Base-by-base conservation (phyloP, 2,329 filamentous ascomycete genomes). In the Trichoderma pleuroti region DNA sequence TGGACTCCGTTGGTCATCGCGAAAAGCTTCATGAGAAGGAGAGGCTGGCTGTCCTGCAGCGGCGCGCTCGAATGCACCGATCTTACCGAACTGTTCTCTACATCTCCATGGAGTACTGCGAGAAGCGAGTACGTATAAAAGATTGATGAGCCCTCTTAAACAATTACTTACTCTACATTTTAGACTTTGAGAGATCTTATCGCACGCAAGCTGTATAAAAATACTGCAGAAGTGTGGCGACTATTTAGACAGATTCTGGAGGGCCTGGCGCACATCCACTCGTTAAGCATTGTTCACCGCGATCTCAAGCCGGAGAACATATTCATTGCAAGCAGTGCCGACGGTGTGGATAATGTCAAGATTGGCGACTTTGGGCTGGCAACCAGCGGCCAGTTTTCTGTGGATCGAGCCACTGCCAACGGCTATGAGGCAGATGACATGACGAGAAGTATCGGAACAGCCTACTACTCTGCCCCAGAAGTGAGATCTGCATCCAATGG, bases 61-160 rank as follows among this genome's bases (percentile, higher is more conserved):
- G 78, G 14, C 74, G 82, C 70, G 73, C 79, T 72, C 72, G 83
- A 59, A 81, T 81, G 54, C 84, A 86, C 69, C 84, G 86, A 56
- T 82, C 88, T 5, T 86, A 88, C 72, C 88, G 88, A 66, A 94
- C 92, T 0, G 91, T 94, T 8, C 86, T 99, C 54, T 99, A 98
- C 79, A 98, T 99, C 70, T 96, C 97, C 72, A 99, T 99, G 96
- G 96, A 99, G 78, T 97, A 98, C 75, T 99, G 96, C 77, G 95
- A 98, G 79, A 96, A 95, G 78, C 89, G 92, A 74, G 90, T 91
- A 82, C 80, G 86, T 81, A 14, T 65, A 26, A 16, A 16, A 12
- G 9, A 65, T 71, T 18, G 10, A 71, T 75, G 18, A 54, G n/a
- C 8, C 70, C 8, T 36, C 46, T 9, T 39, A 32, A 24, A 10